Conservation (phyloP, 139 green algal species). For the Edaphochlamys debaryana region DNA sequence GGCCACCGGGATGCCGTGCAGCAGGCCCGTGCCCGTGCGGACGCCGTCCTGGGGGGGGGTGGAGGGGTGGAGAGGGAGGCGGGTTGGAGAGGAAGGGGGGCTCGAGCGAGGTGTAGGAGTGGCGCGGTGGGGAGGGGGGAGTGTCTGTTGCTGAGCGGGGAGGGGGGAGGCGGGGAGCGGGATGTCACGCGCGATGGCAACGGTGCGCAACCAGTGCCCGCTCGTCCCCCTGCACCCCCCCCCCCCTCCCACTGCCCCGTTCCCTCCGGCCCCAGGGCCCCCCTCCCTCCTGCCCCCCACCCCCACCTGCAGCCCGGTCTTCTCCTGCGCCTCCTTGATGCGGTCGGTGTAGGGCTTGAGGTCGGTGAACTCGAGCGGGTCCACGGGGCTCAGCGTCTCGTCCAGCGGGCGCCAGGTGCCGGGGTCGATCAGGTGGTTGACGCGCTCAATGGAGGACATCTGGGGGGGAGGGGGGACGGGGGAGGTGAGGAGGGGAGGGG, state of each 20-base stretch:
- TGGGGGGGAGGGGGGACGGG: background rate
- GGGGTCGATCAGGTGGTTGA: conserved; percentile 80
- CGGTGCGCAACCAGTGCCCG: too few relatives aligned
- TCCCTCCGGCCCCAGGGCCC: too few relatives aligned
- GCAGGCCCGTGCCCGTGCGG: conserved; percentile 66
- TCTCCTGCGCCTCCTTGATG: conserved; percentile 75
- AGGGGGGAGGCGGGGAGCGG: too few relatives aligned
- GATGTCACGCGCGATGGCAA: too few relatives aligned
- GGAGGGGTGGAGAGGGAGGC: background rate
- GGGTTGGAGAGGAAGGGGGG: background rate
- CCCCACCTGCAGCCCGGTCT: conserved; percentile 63
- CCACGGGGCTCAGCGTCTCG: conserved; percentile 75
- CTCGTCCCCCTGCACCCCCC: too few relatives aligned
- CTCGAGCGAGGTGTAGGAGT: background rate
- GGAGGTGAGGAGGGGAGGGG: background rate
- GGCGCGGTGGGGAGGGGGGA: background rate
- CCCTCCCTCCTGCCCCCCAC: too few relatives aligned
- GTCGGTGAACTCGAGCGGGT: conserved; percentile 83
- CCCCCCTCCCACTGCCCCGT: too few relatives aligned
- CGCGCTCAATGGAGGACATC: conserved; percentile 77
- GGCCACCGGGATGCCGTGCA: conserved; percentile 81
- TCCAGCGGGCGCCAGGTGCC: conserved; percentile 79
- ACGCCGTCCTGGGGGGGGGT: conserved; percentile 50
- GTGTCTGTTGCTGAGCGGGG: too few relatives aligned
- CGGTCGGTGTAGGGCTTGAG: conserved; percentile 80